Evolutionary conservation across 1,284 basidiomycete species (phyloP).

Genomic region (Fomitopsis palustris): DNA sequence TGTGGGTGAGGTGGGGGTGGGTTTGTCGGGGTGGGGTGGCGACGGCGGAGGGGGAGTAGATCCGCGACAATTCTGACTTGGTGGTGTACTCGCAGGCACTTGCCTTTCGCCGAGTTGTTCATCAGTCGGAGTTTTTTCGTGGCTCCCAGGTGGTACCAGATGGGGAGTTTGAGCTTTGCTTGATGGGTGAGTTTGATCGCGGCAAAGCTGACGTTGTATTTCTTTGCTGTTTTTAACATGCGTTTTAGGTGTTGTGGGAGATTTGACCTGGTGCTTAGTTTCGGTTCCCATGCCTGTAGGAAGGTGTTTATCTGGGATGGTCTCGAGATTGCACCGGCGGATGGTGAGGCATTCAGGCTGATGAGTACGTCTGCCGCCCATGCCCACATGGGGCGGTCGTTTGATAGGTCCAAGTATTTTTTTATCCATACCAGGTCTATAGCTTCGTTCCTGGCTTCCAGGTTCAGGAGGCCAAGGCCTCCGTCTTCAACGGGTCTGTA

Average conservation of each 20-base stretch:
- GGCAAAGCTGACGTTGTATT: neutral
- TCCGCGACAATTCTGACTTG: neutral
- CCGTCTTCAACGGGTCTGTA: neutral
- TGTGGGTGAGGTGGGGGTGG: neutral
- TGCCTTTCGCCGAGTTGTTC: neutral
- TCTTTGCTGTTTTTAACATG: neutral
- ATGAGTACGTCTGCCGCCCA: neutral
- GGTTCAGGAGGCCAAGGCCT: neutral
- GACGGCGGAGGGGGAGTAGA: no score
- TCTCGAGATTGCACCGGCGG: neutral
- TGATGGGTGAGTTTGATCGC: neutral
- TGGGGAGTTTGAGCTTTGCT: neutral
- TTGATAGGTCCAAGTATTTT: neutral
- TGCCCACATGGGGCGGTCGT: neutral
- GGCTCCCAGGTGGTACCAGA: constrained; percentile 3
- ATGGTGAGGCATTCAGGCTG: no score
- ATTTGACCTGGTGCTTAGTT: neutral
- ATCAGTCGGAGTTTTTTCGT: neutral
- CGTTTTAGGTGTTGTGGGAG: neutral
- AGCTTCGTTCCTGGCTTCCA: neutral
- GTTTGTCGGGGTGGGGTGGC: neutral
- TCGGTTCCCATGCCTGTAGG: neutral
- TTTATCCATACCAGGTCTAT: neutral
- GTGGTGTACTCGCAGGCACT: neutral
- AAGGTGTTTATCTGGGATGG: neutral